These are phyloP conservation scores for Oryza meridionalis DNA, from an alignment of 176 grass and related monocot species.

Conservation along the genomic window DNA sequence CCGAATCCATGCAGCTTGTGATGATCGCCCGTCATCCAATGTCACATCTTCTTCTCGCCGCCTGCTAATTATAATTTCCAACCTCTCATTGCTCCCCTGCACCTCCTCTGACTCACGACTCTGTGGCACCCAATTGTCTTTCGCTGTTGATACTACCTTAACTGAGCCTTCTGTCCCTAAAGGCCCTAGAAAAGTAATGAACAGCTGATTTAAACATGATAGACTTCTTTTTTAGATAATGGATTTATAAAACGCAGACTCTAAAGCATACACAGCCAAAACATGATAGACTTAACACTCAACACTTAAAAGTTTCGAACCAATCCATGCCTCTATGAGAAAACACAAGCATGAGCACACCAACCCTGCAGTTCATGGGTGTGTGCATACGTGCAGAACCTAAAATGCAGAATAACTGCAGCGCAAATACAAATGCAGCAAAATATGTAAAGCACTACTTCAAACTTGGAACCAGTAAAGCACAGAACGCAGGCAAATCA, in stretches of 20 bases:
- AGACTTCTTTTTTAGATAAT: not conserved
- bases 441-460: not conserved
- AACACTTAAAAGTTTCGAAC: not conserved
- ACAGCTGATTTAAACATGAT: slow-evolving; percentile 26
- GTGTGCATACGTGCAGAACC: not conserved
- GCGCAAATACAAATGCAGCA: slow-evolving; percentile 4
- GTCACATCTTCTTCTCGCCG: slow-evolving; percentile 59
- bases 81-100: slow-evolving; percentile 46
- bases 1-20: slow-evolving; percentile 85
- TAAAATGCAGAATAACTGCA: slow-evolving; percentile 8
- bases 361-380: not conserved
- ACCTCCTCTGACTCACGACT: slow-evolving; percentile 50
- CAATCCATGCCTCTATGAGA: not conserved
- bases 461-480: slow-evolving; percentile 19
- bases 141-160: slow-evolving; percentile 84
- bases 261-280: not conserved
- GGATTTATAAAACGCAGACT: no score
- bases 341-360: slow-evolving; percentile 2
- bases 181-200: slow-evolving; percentile 11
- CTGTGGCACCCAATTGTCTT: slow-evolving; percentile 78
- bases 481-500: slow-evolving; percentile 1
- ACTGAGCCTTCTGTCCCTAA: slow-evolving; percentile 66
- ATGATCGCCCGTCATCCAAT: slow-evolving; percentile 72
- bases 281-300: slow-evolving; percentile 20
- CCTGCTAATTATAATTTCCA: slow-evolving; percentile 52